Percentiles rank a stretch among this genome's conserved stretches.
Conservation (phyloP, 768 basidiomycete genomes). For the Tylopilus vinaceipallidus region DNA sequence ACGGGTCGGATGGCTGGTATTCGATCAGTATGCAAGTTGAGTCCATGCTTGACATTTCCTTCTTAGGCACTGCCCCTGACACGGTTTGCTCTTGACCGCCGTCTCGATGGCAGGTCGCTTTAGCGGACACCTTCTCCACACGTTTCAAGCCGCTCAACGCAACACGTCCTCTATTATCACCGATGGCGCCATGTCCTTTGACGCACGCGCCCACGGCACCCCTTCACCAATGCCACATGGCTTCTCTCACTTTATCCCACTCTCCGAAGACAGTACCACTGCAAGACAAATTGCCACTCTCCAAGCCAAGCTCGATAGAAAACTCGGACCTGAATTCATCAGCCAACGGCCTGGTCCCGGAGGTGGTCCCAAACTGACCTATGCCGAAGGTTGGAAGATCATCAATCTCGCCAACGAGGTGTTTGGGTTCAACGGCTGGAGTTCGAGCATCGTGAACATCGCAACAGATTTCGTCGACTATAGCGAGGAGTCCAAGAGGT, state of each 20-base stretch:
- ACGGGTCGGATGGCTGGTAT: too few relatives aligned
- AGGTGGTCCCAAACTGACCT: constrained; percentile 84
- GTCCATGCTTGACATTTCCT: too few relatives aligned
- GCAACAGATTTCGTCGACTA: constrained; percentile 79
- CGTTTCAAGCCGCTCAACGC: constrained; percentile 42
- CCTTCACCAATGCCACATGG: constrained; percentile 16
- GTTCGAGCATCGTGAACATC: constrained; percentile 71
- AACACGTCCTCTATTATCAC: constrained; percentile 36
- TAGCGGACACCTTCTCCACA: constrained; percentile 56
- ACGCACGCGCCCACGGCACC: constrained; percentile 50
- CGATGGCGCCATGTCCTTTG: constrained; percentile 61
- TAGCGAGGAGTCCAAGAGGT: constrained; percentile 63
- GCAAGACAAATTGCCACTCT: constrained; percentile 58
- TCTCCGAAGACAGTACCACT: constrained; percentile 61
- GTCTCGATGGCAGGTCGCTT: constrained; percentile 56
- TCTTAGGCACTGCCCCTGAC: too few relatives aligned
- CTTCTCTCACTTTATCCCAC: constrained; percentile 5
- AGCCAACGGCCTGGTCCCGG: constrained; percentile 87
- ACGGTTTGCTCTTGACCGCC: constrained; percentile 11
- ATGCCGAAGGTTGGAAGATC: constrained; percentile 97
- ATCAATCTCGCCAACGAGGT: constrained; percentile 98
- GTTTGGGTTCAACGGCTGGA: constrained; percentile 98
- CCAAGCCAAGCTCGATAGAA: constrained; percentile 80
- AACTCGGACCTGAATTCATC: constrained; percentile 92
- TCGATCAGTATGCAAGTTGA: too few relatives aligned